Evolutionary conservation across 305 asterid genomes (phyloP).

Genomic region (Withania somnifera): DNA sequence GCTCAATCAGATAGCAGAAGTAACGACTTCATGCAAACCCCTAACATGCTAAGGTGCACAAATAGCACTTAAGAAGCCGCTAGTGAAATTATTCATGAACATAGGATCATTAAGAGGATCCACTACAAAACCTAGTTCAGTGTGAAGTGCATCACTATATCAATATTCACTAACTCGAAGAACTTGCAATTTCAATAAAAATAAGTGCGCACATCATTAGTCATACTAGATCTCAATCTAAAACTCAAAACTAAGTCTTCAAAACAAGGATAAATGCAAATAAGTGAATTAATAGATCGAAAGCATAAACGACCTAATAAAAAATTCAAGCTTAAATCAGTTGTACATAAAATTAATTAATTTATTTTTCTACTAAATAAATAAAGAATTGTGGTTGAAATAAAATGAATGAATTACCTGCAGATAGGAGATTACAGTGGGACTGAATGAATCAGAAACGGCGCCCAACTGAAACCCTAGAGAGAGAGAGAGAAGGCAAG

Average conservation of each 20-base stretch:
- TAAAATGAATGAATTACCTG: conserved; percentile 21
- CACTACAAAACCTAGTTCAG: neutral
- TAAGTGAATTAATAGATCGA: neutral
- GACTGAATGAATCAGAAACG: conserved; percentile 36
- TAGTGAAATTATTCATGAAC: neutral
- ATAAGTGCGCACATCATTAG: neutral
- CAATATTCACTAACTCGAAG: neutral
- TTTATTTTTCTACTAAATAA: too few relatives aligned
- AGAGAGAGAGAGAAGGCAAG: conserved; percentile 17
- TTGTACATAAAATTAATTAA: neutral
- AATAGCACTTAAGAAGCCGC: neutral
- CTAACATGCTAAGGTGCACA: neutral
- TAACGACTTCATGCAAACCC: neutral
- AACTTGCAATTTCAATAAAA: neutral
- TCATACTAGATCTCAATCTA: neutral
- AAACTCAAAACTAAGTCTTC: neutral
- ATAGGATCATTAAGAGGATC: neutral
- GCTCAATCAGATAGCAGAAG: neutral
- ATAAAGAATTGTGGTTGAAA: too few relatives aligned
- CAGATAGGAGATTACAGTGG: neutral
- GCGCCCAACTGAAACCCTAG: conserved; percentile 47
- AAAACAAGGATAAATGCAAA: neutral
- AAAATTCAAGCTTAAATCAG: neutral
- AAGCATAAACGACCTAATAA: neutral
- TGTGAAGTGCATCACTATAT: neutral